These are phyloP conservation scores for Westerdykella aurantiaca DNA, from an alignment of 2,329 filamentous ascomycete genomes.

Conservation along the genomic window DNA sequence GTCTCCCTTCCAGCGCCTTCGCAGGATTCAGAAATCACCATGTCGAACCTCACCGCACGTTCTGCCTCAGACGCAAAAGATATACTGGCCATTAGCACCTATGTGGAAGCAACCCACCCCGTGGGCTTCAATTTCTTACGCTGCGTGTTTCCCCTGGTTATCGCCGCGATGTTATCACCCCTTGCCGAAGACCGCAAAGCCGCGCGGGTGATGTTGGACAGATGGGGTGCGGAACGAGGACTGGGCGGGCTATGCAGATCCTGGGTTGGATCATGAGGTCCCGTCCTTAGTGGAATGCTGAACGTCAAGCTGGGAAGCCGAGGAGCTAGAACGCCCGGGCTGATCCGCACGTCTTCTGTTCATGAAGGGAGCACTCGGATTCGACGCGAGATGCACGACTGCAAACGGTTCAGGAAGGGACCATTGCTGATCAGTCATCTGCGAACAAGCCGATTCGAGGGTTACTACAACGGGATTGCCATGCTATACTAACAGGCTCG, in stretches of 20 bases:
- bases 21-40: background rate
- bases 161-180: slow-evolving; percentile 18
- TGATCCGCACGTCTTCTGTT: background rate
- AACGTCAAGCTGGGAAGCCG: too few species aligned
- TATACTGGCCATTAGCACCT: slow-evolving; percentile 11
- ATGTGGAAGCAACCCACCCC: slow-evolving; percentile 17
- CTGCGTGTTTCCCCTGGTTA: slow-evolving; percentile 20
- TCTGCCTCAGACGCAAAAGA: slow-evolving; percentile 4
- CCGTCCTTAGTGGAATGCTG: background rate
- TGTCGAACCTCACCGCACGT: background rate
- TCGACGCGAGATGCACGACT: background rate
- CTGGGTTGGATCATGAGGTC: slow-evolving; percentile 9
- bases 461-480: too few species aligned
- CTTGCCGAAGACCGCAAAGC: slow-evolving; percentile 7
- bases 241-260: slow-evolving; percentile 11
- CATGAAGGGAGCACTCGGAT: background rate
- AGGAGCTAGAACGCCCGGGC: background rate
- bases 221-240: slow-evolving; percentile 19
- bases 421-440: background rate
- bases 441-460: background rate
- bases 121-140: slow-evolving; percentile 25
- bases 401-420: background rate
- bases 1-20: slow-evolving; percentile 5
- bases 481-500: too few species aligned
- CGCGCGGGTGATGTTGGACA: slow-evolving; percentile 17